Evolutionary conservation across 2,329 filamentous ascomycete genomes (phyloP), one percentile per base, ranked within the genome.

Genomic region (Neonectria faginata): DNA sequence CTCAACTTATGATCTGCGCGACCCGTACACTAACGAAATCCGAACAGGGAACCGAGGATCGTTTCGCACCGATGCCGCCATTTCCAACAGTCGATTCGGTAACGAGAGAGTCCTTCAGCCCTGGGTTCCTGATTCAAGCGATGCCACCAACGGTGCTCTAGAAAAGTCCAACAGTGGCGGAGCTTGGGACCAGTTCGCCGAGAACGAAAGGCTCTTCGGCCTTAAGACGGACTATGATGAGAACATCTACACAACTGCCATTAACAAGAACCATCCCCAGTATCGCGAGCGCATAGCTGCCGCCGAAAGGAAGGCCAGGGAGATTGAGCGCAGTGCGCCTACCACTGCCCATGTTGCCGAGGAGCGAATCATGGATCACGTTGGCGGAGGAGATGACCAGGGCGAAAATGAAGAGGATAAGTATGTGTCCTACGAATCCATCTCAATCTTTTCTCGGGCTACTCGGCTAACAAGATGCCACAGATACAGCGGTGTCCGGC

Each of bases 371-470:
- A 86, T 88, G 86, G 88, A 91, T 69, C 87, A 83, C 69, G 83
- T 88, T n/a, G 83, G 85, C n/a, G 83, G 85, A n/a, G 86, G 85
- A 12, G 82, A 84, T 10, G 85, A 88, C 42, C 87, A 91, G 57
- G 89, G 89, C 62, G 90, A 88, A 14, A 93, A 97, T 69, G 96
- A 99, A 79, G 96, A 99, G 81, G 94, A 97, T 76, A 97, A 96
- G 89, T 94, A 85, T 72, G 87, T 67, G 11, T 27, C 29, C 33
- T 36, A 9, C 11, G 22, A 10, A 33, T 48, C 16, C 18, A 20
- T 20, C 18, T 9, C 41, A 16, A 1, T 25, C 31, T 56, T 42
- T 52, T 53, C 41, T 33, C 18, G 18, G 27, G 6, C 12, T 41
- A 10, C 25, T 8, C 64, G 25, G 60, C 73, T 75, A 61, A 78